Base-by-base conservation (phyloP, 1,284 basidiomycete genomes). In the Anthracocystis panici-leucophaei region DNA sequence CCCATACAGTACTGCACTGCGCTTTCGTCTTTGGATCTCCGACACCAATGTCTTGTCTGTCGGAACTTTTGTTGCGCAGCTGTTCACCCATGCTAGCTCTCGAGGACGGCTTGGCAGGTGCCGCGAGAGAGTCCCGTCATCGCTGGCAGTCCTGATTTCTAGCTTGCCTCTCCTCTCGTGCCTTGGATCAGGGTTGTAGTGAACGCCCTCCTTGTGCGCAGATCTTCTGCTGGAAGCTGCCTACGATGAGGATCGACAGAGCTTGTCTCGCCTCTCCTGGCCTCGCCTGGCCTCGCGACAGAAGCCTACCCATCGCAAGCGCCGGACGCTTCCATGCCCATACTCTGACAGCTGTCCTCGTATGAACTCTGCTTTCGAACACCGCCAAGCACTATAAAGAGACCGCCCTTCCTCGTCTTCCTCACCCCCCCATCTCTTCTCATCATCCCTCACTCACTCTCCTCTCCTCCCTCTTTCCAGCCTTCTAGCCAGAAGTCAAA, bases 401-500 rank as follows among this genome's bases (percentile, higher is more conserved):
- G 42, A 6, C 49, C 49, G 21, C 50, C 58, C 29, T 38, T 59
- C 48, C 40, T 53, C 52, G 65, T 44, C 57, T 42, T 50, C 50
- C 52, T 60, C 57, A 48, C 53, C 55, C 60, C 46, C 67, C 57
- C 33, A 35, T 45, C 57, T 65, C 54, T 71, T 50, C 55, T 65
- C 68, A 71, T 61, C 68, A 65, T 57, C 46, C 38, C 48, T 41
- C 61, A 60, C 10, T 63, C 54, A 44, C 35, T 38, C 50, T 51
- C 10, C 58, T 50, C 62, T 61, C 62, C 53, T 16, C 42, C 42
- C 12, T 11, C 60, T 51, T 33, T 52, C 50, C 42, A 59, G 54
- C 62, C 62, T 54, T 59, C 68, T 65, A 71, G 62, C 68, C 68
- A 61, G 54, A 60, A 64, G 57, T 50, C 67, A 46, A 60, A 38